Percentiles rank a stretch among this genome's conserved stretches.
phyloP scores from a whole-genome alignment of 2,329 filamentous ascomycete species.

The Microdochium bolleyi region DNA sequence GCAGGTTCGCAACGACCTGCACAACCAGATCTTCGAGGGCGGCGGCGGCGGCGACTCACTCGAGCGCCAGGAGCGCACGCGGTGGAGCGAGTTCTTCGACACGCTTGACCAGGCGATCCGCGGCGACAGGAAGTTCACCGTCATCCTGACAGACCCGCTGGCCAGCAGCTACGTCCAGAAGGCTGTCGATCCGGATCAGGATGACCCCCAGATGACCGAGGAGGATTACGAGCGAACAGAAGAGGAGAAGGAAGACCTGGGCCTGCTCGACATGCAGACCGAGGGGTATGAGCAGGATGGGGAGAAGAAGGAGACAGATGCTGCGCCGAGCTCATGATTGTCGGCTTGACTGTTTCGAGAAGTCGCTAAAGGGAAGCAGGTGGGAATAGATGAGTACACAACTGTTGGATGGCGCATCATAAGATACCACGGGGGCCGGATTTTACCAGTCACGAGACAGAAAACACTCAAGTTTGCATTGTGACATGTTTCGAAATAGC shows the following conservation, averaged over 20 bases:
- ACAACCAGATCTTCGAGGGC: conserved; percentile 76
- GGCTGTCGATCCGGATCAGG: conserved; percentile 60
- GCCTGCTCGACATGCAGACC: conserved; percentile 84
- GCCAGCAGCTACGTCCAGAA: conserved; percentile 94
- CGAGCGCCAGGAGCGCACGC: conserved; percentile 50
- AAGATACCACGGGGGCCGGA: too few relatives aligned
- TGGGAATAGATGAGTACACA: too few relatives aligned
- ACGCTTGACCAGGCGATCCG: conserved; percentile 70
- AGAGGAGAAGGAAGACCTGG: conserved; percentile 90
- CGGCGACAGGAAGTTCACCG: conserved; percentile 71
- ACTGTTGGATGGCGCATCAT: too few relatives aligned
- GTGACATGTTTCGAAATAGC: too few relatives aligned
- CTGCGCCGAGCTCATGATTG: neutral
- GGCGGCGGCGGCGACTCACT: conserved; percentile 77
- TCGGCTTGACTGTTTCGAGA: too few relatives aligned
- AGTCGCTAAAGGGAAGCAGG: too few relatives aligned
- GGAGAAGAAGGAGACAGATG: conserved; percentile 11
- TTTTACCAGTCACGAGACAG: too few relatives aligned
- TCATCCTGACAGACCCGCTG: conserved; percentile 80
- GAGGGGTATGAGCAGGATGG: conserved; percentile 69
- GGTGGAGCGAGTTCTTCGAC: conserved; percentile 77
- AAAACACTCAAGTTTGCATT: too few relatives aligned
- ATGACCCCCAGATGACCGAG: conserved; percentile 71
- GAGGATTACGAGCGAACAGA: conserved; percentile 82
- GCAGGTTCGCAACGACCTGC: conserved; percentile 85